These are phyloP conservation scores for Plasmodium malariae DNA, from an alignment of 169 alveolate genomes.

Conservation along the genomic window DNA sequence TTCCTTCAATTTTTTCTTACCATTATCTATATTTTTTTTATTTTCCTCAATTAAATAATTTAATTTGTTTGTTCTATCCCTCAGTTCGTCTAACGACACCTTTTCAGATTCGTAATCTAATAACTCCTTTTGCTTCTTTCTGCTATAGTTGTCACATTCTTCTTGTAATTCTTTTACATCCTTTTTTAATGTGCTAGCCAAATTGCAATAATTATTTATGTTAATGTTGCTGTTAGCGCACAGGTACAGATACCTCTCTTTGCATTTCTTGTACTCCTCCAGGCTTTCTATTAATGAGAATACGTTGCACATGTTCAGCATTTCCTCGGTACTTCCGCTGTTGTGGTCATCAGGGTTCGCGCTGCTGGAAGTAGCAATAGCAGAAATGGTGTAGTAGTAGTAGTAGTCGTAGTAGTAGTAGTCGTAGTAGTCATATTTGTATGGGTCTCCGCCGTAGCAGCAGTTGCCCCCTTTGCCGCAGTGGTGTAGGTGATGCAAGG, in stretches of 20 bases:
- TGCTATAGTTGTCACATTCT: constrained; percentile 45
- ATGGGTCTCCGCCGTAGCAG: too few species aligned
- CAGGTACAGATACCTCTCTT: constrained; percentile 28
- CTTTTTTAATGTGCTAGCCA: constrained; percentile 10
- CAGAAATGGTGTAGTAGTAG: too few species aligned
- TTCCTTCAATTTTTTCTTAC: constrained; percentile 42
- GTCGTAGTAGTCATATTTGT: too few species aligned
- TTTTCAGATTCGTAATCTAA: constrained; percentile 44
- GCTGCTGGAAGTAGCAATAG: too few species aligned
- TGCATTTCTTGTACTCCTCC: constrained; percentile 19
- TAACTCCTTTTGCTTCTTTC: constrained; percentile 61
- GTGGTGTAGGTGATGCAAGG: too few species aligned
- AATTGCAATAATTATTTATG: constrained; percentile 22
- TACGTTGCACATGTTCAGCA: too few species aligned
- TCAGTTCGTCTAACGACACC: constrained; percentile 19
- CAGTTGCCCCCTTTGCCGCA: too few species aligned
- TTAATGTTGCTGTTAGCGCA: constrained; percentile 66
- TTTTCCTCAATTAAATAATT: constrained; percentile 59
- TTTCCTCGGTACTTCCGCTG: too few species aligned
- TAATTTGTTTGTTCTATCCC: constrained; percentile 5
- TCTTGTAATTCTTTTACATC: constrained; percentile 65
- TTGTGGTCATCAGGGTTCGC: too few species aligned
- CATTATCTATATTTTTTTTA: constrained; percentile 34
- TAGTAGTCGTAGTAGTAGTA: too few species aligned
- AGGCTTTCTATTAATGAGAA: constrained; percentile 30